Evolutionary conservation across 176 grass and related monocot genomes (phyloP).

Genomic region (Paspalum vaginatum): DNA sequence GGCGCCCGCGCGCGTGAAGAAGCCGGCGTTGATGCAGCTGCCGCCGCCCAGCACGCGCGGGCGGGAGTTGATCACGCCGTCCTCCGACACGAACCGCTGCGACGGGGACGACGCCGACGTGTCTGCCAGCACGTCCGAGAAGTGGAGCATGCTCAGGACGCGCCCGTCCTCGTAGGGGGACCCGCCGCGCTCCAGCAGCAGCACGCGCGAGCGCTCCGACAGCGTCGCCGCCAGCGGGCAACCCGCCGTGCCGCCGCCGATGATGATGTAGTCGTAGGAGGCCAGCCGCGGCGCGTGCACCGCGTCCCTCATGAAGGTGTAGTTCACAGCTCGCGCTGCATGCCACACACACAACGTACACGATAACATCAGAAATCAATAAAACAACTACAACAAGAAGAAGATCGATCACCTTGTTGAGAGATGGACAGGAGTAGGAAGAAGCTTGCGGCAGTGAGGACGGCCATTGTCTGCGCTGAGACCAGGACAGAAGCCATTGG

Average conservation of each 20-base stretch:
- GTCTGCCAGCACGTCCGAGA: slow-evolving; percentile 68
- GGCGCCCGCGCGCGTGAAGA: slow-evolving; percentile 76
- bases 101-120: slow-evolving; percentile 61
- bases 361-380: not conserved
- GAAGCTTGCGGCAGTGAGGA: slow-evolving; percentile 32
- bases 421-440: slow-evolving; percentile 31
- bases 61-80: slow-evolving; percentile 80
- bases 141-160: slow-evolving; percentile 59
- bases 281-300: slow-evolving; percentile 48
- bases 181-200: slow-evolving; percentile 78
- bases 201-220: slow-evolving; percentile 56
- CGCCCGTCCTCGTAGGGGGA: slow-evolving; percentile 82
- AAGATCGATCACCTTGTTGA: slow-evolving; percentile 33
- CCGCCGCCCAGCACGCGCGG: slow-evolving; percentile 87
- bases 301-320: slow-evolving; percentile 79
- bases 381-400: not conserved
- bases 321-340: slow-evolving; percentile 38
- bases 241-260: slow-evolving; percentile 83
- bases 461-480: slow-evolving; percentile 34
- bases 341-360: not conserved
- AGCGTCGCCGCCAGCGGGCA: slow-evolving; percentile 87
- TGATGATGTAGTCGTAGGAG: slow-evolving; percentile 82
- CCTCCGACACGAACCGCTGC: slow-evolving; percentile 82
- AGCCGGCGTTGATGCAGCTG: slow-evolving; percentile 86
- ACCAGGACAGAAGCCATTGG: slow-evolving; percentile 13